A percentile compares a stretch with the other conserved stretches of the same genome.
phyloP scores from a whole-genome alignment of 305 asterid genomes.

The Ruellia speciosa region DNA sequence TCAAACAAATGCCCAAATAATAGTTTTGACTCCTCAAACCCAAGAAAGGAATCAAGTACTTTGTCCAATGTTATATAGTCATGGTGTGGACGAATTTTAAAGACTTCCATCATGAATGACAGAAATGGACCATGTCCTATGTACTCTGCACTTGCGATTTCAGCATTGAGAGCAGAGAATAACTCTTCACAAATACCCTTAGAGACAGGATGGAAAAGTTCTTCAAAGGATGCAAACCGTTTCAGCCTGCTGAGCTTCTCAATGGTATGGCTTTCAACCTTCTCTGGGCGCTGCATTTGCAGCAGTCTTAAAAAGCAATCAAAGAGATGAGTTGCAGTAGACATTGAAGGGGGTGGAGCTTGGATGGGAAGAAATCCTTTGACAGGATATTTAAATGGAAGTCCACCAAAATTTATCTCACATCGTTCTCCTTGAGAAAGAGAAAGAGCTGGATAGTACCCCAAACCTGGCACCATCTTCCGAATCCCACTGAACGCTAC shows the following conservation, averaged over 20 bases:
- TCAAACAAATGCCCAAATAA: constrained; percentile 55
- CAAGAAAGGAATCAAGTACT: constrained; percentile 65
- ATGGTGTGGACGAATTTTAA: constrained; percentile 69
- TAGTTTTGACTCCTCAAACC: constrained; percentile 49
- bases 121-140: constrained; percentile 67
- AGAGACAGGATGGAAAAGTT: constrained; percentile 58
- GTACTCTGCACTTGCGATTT: constrained; percentile 48
- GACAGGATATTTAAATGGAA: constrained; percentile 73
- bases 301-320: constrained; percentile 69
- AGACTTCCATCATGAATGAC: constrained; percentile 65
- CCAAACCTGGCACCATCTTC: constrained; percentile 92
- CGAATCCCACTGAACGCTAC: constrained; percentile 77
- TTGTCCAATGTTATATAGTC: constrained; percentile 62
- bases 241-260: constrained; percentile 70
- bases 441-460: constrained; percentile 90
- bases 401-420: constrained; percentile 78
- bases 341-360: constrained; percentile 48
- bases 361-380: constrained; percentile 74
- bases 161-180: constrained; percentile 42
- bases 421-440: constrained; percentile 96
- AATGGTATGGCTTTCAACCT: constrained; percentile 49
- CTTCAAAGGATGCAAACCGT: constrained; percentile 72
- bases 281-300: constrained; percentile 50
- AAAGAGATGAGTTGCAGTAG: constrained; percentile 45
- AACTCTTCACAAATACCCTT: constrained; percentile 63